Conservation (phyloP, 192 early-diverging fungal species). For the Rhizoclosmatium sp. region DNA sequence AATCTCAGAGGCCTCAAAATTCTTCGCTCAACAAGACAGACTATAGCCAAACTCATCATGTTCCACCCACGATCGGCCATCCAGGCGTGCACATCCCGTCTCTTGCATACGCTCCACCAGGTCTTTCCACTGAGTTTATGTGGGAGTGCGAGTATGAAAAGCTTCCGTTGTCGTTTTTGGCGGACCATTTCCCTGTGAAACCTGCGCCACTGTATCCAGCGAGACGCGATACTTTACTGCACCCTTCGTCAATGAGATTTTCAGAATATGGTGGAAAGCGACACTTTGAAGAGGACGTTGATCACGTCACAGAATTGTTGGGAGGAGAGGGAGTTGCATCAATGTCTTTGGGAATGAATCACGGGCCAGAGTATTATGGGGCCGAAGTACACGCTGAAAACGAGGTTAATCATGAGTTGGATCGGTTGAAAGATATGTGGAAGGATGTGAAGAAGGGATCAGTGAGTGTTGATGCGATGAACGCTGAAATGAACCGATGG, state of each 20-base stretch:
- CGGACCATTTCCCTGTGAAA: not conserved
- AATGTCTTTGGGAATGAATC: not conserved
- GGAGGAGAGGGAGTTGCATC: not conserved
- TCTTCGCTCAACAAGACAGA: not conserved
- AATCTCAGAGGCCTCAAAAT: not conserved
- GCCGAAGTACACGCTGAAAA: not conserved
- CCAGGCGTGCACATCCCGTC: slow-evolving; percentile 11
- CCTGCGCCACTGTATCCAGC: not conserved
- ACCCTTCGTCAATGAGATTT: no score
- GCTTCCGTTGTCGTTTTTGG: not conserved
- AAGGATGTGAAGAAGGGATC: not conserved
- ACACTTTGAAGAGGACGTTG: not conserved
- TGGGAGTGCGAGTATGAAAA: slow-evolving; percentile 27
- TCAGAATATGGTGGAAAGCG: not conserved
- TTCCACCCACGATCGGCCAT: not conserved
- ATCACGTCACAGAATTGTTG: not conserved
- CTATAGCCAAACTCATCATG: not conserved
- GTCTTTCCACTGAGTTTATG: slow-evolving; percentile 21
- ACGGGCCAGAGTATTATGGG: not conserved
- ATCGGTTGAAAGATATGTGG: slow-evolving; percentile 2
- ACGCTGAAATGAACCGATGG: slow-evolving; percentile 6
- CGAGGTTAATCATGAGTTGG: not conserved
- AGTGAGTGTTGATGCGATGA: not conserved
- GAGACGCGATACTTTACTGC: not conserved
- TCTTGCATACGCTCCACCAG: not conserved